A percentile compares a stretch with the other conserved stretches of the same genome.
These are phyloP conservation scores for Acorus gramineus DNA, from an alignment of 106 monocot species.

Conservation along the genomic window DNA sequence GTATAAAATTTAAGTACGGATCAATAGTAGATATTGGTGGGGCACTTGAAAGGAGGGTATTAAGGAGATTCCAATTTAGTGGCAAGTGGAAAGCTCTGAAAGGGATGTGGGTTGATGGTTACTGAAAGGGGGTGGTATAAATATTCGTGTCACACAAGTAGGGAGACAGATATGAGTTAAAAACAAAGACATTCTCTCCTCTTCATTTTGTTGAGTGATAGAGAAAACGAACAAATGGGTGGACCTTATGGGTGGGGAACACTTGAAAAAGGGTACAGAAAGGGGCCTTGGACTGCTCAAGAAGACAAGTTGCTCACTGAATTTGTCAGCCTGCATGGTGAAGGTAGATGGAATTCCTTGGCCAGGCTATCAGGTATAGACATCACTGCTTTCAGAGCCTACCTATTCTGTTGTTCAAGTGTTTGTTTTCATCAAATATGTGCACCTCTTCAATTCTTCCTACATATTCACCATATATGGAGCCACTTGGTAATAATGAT, in stretches of 20 bases:
- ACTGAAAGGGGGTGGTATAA: constrained; percentile 3
- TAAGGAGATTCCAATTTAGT: constrained; percentile 4
- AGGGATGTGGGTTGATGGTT: constrained; percentile 9
- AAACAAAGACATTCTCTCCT: background rate
- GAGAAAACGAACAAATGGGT: constrained; percentile 5
- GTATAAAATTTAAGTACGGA: too few species aligned
- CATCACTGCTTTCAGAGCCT: background rate
- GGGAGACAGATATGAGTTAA: background rate
- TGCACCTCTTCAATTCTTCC: too few species aligned
- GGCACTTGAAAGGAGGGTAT: background rate
- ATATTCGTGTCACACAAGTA: constrained; percentile 4
- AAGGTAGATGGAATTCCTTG: constrained; percentile 75
- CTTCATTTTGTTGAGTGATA: background rate
- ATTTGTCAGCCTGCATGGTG: constrained; percentile 63
- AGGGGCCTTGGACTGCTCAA: constrained; percentile 73
- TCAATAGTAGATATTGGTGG: too few species aligned
- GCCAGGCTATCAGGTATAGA: constrained; percentile 47
- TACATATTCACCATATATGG: too few species aligned
- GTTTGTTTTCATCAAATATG: background rate
- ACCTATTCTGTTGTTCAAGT: background rate
- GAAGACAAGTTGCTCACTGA: constrained; percentile 70
- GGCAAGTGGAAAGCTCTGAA: constrained; percentile 21
- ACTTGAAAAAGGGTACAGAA: constrained; percentile 39
- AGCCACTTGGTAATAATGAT: too few species aligned
- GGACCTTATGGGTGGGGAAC: constrained; percentile 23